Evolutionary conservation across 345 rosid species (phyloP).

Genomic region (Citrus medica): DNA sequence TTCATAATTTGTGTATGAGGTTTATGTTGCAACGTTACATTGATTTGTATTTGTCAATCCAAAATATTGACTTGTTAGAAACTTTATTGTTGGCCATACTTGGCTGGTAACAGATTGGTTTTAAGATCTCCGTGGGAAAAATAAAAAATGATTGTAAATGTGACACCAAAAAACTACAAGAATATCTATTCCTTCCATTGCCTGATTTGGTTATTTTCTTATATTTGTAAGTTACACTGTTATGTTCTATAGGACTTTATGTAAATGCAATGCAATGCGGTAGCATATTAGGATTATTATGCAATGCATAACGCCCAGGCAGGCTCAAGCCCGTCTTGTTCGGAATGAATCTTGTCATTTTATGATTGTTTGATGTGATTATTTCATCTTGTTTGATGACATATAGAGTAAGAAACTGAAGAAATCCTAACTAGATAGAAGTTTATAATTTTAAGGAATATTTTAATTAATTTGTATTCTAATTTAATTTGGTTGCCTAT

Average conservation of each 20-base stretch:
- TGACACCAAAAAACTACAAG: neutral
- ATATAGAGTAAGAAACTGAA: too few species aligned
- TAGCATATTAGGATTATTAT: neutral
- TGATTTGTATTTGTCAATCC: too few species aligned
- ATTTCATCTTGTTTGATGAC: too few species aligned
- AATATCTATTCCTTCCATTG: neutral
- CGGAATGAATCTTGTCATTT: neutral
- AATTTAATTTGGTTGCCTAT: too few species aligned
- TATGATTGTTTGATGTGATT: neutral
- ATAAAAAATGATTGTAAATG: neutral
- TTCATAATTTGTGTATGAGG: too few species aligned
- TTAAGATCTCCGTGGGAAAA: neutral
- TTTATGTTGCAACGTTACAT: too few species aligned
- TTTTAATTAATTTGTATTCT: too few species aligned
- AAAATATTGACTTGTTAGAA: neutral
- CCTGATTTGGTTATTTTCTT: neutral
- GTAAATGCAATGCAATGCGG: neutral
- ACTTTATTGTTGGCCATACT: neutral
- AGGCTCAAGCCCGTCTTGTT: neutral
- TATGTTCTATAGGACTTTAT: neutral
- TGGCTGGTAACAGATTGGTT: neutral
- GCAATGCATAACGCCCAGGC: neutral
- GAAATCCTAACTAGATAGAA: too few species aligned
- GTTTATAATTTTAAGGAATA: too few species aligned
- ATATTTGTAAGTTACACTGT: neutral